Base-by-base conservation (phyloP, 306 rosid genomes). In the Trifolium pratense region DNA sequence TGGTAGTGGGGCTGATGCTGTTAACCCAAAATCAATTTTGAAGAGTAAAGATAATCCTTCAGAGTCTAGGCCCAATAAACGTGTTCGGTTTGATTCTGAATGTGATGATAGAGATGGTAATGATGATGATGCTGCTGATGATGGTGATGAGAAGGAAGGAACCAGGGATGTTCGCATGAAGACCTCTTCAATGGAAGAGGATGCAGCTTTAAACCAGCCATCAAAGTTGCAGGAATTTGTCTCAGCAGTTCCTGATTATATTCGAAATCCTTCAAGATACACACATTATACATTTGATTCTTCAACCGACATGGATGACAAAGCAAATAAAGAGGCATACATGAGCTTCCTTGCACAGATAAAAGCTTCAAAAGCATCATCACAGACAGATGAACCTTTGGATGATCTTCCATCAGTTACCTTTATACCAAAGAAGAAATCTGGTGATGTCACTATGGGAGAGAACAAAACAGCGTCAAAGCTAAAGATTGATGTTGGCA, bases 391-490 rank as follows among this genome's bases (percentile, higher is more conserved):
- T 58, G 91, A 87, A 66, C 55, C 69, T 60, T 68, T 78, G 75
- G 78, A 74, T 13, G 91, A 87, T 76, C 83, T 78, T 74, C 88
- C 90, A 9, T 71, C 96, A 0, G 84, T 91, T 63, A 84, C 88
- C 49, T 94, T 94, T 45, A 88, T 84, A 70, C 88, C 99, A 18
- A 94, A 85, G 79, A 94, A 85, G 92, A 94, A 88, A 88, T 67
- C 83, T 5, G 80, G 77, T 16, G 92, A 87, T 85, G 75, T 87
- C 15, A 31, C 66, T 26, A 88, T 88, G 98, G 70, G 67, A 5
- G 96, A 88, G 74, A 74, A 36, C 42, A 80, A 86, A 68, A 25
- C 81, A 25, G 81, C 74, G 25, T 45, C 74, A 3, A 83, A 84
- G 78, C 81, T 40, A 37, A 89, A 78, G 75, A 73, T 39, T 51